Base-by-base conservation (phyloP, 2,329 filamentous ascomycete genomes). In the Nemania sp. region DNA sequence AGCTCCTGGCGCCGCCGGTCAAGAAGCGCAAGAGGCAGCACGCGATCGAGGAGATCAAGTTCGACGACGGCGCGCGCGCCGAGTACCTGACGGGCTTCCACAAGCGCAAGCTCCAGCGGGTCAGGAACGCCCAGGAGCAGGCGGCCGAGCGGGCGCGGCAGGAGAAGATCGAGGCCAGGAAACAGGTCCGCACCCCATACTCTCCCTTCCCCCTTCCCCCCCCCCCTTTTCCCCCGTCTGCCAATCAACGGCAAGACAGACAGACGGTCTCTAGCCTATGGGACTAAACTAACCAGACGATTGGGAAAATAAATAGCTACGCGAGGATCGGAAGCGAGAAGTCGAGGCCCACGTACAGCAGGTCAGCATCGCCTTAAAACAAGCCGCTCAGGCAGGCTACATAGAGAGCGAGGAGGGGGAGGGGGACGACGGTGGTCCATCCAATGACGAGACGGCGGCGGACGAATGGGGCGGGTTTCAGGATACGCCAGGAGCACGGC, bases 21-120 rank as follows among this genome's bases (percentile, higher is more conserved):
- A 92, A 90, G 77, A 89, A 87, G 71, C 82, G 90, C 66, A 91
- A 90, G 74, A 75, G 76, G 63, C 72, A 81, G 13, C 79, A 81
- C 47, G 77, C 80, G 40, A 81, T 91, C 62, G 91, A 93, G 72
- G 91, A 96, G 74, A 89, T 99, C 75, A 86, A 81, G 54, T 99
- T 98, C 78, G 92, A 99, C 78, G 79, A 83, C 63, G 82, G 83
- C 63, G 90, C 90, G 47, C 88, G 95, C 66, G 80, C 90, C 66
- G 92, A 98, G 72, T 99, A 91, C 73, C 82, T 99, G 59, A 97
- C 92, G 0, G 95, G 95, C 2, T 99, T 99, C 78, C 93, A 94
- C 80, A 99, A 98, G 82, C 89, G 95, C 76, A 98, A 97, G 76
- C 79, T 90, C 54, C 90, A 92, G 74, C 85, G 95, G 39, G 87